Evolutionary conservation across 495 filamentous ascomycete genomes (phyloP).

Genomic region (Chaetomium fimeti): DNA sequence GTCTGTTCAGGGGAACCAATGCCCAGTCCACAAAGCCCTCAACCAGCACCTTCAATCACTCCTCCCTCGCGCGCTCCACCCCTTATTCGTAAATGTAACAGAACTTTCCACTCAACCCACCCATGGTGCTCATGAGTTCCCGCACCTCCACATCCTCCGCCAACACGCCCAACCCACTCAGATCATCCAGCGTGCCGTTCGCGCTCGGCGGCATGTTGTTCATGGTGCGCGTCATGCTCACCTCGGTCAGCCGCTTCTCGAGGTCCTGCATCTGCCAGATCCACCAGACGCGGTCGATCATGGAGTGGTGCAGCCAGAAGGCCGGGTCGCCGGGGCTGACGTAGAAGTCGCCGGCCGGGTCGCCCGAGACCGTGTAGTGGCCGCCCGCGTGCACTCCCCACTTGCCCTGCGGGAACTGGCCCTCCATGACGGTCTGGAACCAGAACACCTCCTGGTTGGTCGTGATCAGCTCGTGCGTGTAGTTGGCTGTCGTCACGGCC

Average conservation of each 20-base stretch:
- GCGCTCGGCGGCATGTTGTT: slow-evolving; percentile 28
- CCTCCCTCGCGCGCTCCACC: background rate
- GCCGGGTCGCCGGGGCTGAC: slow-evolving; percentile 61
- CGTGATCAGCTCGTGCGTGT: slow-evolving; percentile 42
- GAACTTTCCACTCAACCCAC: slow-evolving; percentile 37
- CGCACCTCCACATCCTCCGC: slow-evolving; percentile 33
- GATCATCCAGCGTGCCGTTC: slow-evolving; percentile 34
- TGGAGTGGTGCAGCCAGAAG: slow-evolving; percentile 67
- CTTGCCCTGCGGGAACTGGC: slow-evolving; percentile 31
- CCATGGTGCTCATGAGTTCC: slow-evolving; percentile 34
- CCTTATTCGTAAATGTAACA: slow-evolving; percentile 33
- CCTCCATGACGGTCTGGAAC: slow-evolving; percentile 52
- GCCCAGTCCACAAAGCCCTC: too few relatives aligned
- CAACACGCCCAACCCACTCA: slow-evolving; percentile 24
- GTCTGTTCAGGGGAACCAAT: too few relatives aligned
- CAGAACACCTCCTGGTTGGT: slow-evolving; percentile 45
- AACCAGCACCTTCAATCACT: background rate
- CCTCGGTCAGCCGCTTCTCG: slow-evolving; percentile 37
- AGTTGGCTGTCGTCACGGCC: slow-evolving; percentile 40
- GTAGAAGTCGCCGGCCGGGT: slow-evolving; percentile 54
- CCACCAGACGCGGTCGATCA: slow-evolving; percentile 67
- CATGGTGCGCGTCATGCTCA: slow-evolving; percentile 30
- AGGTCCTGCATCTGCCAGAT: slow-evolving; percentile 66
- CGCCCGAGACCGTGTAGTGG: slow-evolving; percentile 50
- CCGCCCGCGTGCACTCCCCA: slow-evolving; percentile 62